These are phyloP conservation scores for Artemisia tridentata DNA, from an alignment of 129 eudicot genomes.

Conservation along the genomic window DNA sequence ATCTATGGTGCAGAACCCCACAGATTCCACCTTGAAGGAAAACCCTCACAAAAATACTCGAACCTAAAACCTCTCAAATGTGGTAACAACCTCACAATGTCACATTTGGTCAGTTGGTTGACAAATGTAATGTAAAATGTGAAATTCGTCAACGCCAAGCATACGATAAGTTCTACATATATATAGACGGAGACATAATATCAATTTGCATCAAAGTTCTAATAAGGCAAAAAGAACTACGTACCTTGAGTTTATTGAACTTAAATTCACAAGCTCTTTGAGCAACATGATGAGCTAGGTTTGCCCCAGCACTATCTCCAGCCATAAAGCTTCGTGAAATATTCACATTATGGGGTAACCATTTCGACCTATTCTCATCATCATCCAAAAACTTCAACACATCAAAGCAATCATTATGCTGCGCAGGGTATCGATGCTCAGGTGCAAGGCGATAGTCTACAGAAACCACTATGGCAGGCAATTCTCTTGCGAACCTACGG, in stretches of 20 bases:
- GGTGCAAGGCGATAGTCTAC: constrained; percentile 8
- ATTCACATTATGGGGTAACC: background rate
- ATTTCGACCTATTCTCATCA: background rate
- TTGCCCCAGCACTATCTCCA: constrained; percentile 3
- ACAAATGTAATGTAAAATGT: too few relatives aligned
- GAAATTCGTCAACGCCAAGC: too few relatives aligned
- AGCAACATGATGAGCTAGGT: background rate
- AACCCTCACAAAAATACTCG: too few relatives aligned
- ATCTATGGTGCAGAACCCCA: too few relatives aligned
- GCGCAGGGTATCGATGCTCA: background rate
- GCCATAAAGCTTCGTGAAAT: background rate
- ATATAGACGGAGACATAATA: too few relatives aligned
- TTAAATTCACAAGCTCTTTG: background rate
- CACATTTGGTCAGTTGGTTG: too few relatives aligned
- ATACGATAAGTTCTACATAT: too few relatives aligned
- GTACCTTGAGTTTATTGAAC: background rate
- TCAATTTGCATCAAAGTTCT: too few relatives aligned
- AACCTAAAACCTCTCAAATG: too few relatives aligned
- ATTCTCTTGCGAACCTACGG: background rate
- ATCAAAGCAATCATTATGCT: background rate
- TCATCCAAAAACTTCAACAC: background rate
- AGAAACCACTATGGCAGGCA: background rate
- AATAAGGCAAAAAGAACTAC: too few relatives aligned
- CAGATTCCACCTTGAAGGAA: too few relatives aligned
- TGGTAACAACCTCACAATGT: too few relatives aligned